Evolutionary conservation across 495 filamentous ascomycete species (phyloP), one percentile per base, ranked within the genome.

Genomic region (Penicillium chermesinum): DNA sequence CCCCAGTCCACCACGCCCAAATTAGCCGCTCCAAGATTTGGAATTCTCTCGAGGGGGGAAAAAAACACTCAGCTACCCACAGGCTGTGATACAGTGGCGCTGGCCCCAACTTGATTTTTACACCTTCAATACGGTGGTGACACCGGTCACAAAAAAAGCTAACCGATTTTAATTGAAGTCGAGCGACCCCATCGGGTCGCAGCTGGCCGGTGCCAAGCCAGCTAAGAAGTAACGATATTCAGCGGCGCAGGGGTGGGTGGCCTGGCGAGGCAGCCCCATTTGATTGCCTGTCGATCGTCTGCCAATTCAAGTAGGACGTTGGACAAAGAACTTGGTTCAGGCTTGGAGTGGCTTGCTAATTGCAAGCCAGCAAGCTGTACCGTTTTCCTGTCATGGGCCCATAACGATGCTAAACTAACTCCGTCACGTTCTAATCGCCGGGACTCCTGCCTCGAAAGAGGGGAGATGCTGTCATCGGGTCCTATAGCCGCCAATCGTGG

Each of bases 271-370:
- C 38, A 32, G 22, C 37, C 4, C 44, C 46, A 49, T 49, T 38
- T 49, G 46, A 36, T 47, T 30, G 25, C 25, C n/a, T 17, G 38
- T 49, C 38, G 38, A 49, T 49, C 46, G 18, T 36, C 10, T 25
- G 18, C 44, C 33, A 20, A 38, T 46, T 38, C 20, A 6, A 34
- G 25, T 10, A 30, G 10, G 25, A 5, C 4, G 25, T 30, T 30
- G 25, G 25, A 30, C 25, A 10, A 30, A 10, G 25, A 30, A 30
- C 10, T 15, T 19, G 19, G 35, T 30, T 30, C 10, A 10, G 10
- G 25, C 10, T 30, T 30, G 25, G 25, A 4, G 25, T 10, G 4
- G 25, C n/a, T n/a, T n/a, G n/a, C n/a, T n/a, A n/a, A n/a, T n/a
- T n/a, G n/a, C n/a, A n/a, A n/a, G n/a, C n/a, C n/a, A n/a, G n/a